phyloP scores from a whole-genome alignment of 768 basidiomycete species.

The Glaciozyma martinii region DNA sequence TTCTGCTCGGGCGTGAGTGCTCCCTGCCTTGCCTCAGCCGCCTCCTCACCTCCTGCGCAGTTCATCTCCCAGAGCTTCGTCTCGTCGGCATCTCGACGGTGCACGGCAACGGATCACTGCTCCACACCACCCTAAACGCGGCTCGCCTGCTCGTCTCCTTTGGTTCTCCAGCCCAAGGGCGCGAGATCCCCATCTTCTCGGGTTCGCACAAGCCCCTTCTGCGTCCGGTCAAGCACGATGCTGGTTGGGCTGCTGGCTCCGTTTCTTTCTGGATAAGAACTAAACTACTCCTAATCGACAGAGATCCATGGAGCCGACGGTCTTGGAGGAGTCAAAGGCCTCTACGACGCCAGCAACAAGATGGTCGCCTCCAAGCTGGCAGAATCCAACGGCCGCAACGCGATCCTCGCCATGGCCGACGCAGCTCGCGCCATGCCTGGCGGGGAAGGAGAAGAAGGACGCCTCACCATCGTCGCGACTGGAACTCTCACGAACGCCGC shows the following conservation, averaged over 20 bases:
- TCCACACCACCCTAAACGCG: constrained; percentile 59
- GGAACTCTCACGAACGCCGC: constrained; percentile 83
- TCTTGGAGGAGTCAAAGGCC: constrained; percentile 71
- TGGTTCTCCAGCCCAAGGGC: constrained; percentile 47
- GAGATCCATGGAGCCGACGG: constrained; percentile 74
- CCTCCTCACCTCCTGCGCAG: constrained; percentile 8
- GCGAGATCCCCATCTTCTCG: constrained; percentile 53
- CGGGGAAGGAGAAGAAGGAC: constrained; percentile 45
- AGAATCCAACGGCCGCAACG: background rate
- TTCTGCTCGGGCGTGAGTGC: constrained; percentile 52
- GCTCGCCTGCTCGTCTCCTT: constrained; percentile 68
- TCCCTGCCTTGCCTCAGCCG: too few relatives aligned
- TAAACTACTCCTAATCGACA: background rate
- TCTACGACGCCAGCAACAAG: constrained; percentile 49
- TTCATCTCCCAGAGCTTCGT: constrained; percentile 55
- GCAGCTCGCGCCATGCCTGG: constrained; percentile 45
- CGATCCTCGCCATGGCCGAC: constrained; percentile 60
- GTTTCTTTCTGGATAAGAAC: too few relatives aligned
- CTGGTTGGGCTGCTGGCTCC: constrained; percentile 1
- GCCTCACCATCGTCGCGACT: constrained; percentile 58
- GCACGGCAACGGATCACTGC: constrained; percentile 62
- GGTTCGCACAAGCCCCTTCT: constrained; percentile 66
- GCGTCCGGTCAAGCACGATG: constrained; percentile 52
- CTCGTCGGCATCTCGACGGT: constrained; percentile 81
- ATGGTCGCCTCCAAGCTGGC: constrained; percentile 40